Evolutionary conservation across 1,284 basidiomycete species (phyloP).

Genomic region (Ustilago trichophora): DNA sequence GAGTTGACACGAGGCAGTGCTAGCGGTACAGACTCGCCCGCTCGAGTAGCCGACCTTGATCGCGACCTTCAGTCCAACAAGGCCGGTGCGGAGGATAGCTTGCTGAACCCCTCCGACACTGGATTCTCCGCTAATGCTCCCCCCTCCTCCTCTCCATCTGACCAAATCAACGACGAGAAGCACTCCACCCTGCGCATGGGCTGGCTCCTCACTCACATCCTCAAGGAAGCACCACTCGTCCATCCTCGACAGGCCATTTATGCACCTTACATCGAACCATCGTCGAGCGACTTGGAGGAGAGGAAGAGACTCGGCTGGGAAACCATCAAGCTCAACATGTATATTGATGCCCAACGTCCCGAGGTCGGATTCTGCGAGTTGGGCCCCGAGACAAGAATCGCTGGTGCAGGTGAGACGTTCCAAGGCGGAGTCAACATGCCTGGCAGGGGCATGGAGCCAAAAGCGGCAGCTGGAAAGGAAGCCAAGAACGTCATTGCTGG

Average conservation of each 20-base stretch:
- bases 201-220: conserved; percentile 58
- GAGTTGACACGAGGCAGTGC: not conserved
- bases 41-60: conserved; percentile 14
- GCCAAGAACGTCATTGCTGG: conserved; percentile 40
- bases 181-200: conserved; percentile 29
- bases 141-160: not conserved
- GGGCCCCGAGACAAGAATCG: conserved; percentile 28
- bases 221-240: conserved; percentile 57
- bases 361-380: conserved; percentile 63
- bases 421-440: conserved; percentile 48
- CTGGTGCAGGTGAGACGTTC: conserved; percentile 48
- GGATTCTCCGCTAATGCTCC: conserved; percentile 32
- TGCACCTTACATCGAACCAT: conserved; percentile 17
- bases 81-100: conserved; percentile 15
- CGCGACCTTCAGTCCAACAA: conserved; percentile 16
- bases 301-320: conserved; percentile 25
- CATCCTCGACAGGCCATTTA: conserved; percentile 56
- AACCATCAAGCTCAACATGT: conserved; percentile 34
- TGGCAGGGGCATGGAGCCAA: conserved; percentile 17
- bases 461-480: not conserved
- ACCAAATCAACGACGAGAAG: conserved; percentile 1
- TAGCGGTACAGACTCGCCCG: conserved; percentile 10
- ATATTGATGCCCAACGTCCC: conserved; percentile 38
- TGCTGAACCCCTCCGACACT: conserved; percentile 32
- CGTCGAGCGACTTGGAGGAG: conserved; percentile 9